Conservation (phyloP, 2,329 filamentous ascomycete genomes). For the Paracorniculantispora psalliotae region DNA sequence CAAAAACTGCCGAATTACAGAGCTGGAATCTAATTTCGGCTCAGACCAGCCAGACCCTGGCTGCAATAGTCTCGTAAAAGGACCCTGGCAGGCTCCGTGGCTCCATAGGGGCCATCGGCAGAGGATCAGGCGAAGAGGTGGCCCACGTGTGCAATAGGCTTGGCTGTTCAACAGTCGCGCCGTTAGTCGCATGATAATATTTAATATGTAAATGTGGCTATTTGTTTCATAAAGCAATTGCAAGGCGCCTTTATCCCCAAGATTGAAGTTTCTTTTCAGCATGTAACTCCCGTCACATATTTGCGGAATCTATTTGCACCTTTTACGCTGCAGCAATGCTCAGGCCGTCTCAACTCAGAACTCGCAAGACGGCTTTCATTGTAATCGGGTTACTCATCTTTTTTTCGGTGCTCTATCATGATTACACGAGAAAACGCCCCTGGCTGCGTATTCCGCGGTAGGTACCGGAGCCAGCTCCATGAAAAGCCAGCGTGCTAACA, state of each 20-base stretch:
- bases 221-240: too few relatives aligned
- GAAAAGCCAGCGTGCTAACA: background rate
- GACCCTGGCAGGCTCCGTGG: background rate
- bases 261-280: too few relatives aligned
- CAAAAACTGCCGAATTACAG: background rate
- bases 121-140: background rate
- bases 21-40: background rate
- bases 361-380: background rate
- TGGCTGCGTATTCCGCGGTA: conserved; percentile 37
- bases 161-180: background rate
- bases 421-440: conserved; percentile 29
- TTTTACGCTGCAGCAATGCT: background rate
- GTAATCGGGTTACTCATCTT: background rate
- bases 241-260: too few relatives aligned
- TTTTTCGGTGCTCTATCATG: conserved; percentile 2
- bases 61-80: background rate
- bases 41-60: background rate
- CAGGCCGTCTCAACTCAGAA: background rate
- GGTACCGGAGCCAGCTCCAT: conserved; percentile 14
- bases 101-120: background rate
- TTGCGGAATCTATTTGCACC: too few relatives aligned
- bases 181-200: background rate
- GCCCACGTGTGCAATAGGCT: background rate
- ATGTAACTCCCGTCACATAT: too few relatives aligned
- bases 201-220: too few relatives aligned